Base-by-base conservation (phyloP, 441 rosid species). In the Pelargonium fulgidum region DNA sequence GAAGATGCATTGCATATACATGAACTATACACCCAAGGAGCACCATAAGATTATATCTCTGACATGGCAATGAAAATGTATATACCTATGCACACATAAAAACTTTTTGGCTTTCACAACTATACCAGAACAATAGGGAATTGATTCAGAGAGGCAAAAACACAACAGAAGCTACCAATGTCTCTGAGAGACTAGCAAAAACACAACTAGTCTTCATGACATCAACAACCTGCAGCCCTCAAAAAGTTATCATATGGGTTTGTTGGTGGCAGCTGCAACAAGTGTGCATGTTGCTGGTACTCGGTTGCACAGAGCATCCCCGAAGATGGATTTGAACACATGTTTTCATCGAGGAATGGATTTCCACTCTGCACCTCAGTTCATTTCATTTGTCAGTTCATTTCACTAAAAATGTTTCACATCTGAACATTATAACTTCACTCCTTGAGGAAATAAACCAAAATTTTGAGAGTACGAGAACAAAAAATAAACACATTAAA, bases 231-330 rank as follows among this genome's bases (percentile, higher is more conserved):
- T 62, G 92, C 93, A 41, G 96, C 87, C 80, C 82, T 85, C 2
- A 86, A 86, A 70, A 92, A 86, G 76, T 84, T 82, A 69, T 89
- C 96, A 3, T 79, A 92, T 58, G 98, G 93, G 76, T 85, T 84
- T 62, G 93, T 82, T 0, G 87, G 72, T 41, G 93, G 98, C 54
- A 89, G 83, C 80, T 81, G 82, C 73, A 87, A 81, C 73, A 54
- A 78, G 69, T 83, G 80, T 16, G 87, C 83, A 42, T 79, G 83
- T 47, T 82, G 83, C 71, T 88, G 90, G 76, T 73, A 80, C 78
- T 84, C 90, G 0, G 88, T 68, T 14, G 83, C 79, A 62, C 88
- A 83, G 22, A 71, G 79, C 69, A 77, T 65, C 0, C 77, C 65
- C 47, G 70, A 64, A 17, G 76, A 11, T 64, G 73, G 72, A 68